Evolutionary conservation across 2,329 filamentous ascomycete species (phyloP).

Genomic region (Daldinia sp.): DNA sequence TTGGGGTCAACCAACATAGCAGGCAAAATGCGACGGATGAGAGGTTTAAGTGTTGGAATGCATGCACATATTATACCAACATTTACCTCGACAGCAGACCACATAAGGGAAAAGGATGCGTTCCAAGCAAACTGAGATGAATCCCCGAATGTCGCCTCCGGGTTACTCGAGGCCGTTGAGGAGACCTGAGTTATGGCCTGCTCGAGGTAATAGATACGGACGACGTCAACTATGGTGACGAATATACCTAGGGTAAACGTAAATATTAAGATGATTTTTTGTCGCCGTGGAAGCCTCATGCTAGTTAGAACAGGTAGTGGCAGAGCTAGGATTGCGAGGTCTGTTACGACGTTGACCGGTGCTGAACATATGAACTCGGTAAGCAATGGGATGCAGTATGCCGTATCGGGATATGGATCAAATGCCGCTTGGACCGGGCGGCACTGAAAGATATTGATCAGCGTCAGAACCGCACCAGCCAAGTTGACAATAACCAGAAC

Average conservation of each 20-base stretch:
- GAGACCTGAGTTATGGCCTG: conserved; percentile 65
- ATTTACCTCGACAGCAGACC: conserved; percentile 92
- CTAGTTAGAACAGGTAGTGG: conserved; percentile 88
- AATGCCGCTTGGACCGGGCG: conserved; percentile 77
- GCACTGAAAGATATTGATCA: conserved; percentile 91
- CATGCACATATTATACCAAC: conserved; percentile 89
- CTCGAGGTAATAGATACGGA: conserved; percentile 90
- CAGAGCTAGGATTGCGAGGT: conserved; percentile 84
- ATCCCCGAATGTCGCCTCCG: conserved; percentile 58
- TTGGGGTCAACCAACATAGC: conserved; percentile 63
- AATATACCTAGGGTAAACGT: conserved; percentile 90
- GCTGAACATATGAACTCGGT: conserved; percentile 77
- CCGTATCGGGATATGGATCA: conserved; percentile 48
- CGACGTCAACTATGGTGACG: conserved; percentile 85
- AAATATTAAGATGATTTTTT: conserved; percentile 86
- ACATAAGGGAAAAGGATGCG: conserved; percentile 87
- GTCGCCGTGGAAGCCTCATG: conserved; percentile 83
- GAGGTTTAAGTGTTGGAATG: conserved; percentile 89
- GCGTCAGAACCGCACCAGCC: conserved; percentile 79
- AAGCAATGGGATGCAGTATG: conserved; percentile 63
- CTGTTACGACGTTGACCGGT: conserved; percentile 90
- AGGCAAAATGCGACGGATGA: conserved; percentile 73
- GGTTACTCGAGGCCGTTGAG: conserved; percentile 48
- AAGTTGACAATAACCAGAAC: conserved; percentile 81
- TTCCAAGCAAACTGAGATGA: conserved; percentile 72